These are phyloP conservation scores for Trichoderma erinaceum DNA, from an alignment of 495 filamentous ascomycete species.

Conservation along the genomic window DNA sequence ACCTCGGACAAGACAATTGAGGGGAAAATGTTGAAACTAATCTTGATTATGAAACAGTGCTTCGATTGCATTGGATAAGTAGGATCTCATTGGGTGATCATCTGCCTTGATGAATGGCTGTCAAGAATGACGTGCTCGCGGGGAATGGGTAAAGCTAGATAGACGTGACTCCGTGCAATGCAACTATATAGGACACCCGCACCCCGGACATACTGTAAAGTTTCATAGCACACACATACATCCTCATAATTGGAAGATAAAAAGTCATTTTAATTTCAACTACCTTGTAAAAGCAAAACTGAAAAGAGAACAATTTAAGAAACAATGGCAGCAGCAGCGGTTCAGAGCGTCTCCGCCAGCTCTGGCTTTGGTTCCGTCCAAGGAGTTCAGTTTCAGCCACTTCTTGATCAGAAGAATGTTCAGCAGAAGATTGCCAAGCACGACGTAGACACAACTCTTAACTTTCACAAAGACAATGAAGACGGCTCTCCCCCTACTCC, in stretches of 20 bases:
- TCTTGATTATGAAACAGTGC: not conserved
- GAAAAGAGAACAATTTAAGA: not conserved
- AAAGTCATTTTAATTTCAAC: not conserved
- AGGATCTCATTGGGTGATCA: not conserved
- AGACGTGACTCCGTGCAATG: not conserved
- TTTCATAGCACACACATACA: not conserved
- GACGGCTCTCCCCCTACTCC: slow-evolving; percentile 53
- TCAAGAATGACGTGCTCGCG: slow-evolving; percentile 15
- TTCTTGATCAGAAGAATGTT: not conserved
- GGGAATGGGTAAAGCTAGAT: not conserved
- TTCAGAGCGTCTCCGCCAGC: slow-evolving; percentile 11
- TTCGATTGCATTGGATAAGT: not conserved
- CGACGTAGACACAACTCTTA: slow-evolving; percentile 51
- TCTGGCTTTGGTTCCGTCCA: not conserved
- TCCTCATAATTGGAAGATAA: not conserved
- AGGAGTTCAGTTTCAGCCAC: not conserved
- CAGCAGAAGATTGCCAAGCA: slow-evolving; percentile 12
- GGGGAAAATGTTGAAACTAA: not conserved
- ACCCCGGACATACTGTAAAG: not conserved
- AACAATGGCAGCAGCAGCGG: slow-evolving; percentile 17
- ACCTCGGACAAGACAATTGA: not conserved
- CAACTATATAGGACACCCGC: not conserved
- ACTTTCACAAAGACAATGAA: slow-evolving; percentile 54
- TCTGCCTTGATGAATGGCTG: not conserved
- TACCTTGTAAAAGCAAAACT: not conserved